These are phyloP conservation scores for Tricholoma sp. DNA, from an alignment of 768 basidiomycete species.

Conservation along the genomic window DNA sequence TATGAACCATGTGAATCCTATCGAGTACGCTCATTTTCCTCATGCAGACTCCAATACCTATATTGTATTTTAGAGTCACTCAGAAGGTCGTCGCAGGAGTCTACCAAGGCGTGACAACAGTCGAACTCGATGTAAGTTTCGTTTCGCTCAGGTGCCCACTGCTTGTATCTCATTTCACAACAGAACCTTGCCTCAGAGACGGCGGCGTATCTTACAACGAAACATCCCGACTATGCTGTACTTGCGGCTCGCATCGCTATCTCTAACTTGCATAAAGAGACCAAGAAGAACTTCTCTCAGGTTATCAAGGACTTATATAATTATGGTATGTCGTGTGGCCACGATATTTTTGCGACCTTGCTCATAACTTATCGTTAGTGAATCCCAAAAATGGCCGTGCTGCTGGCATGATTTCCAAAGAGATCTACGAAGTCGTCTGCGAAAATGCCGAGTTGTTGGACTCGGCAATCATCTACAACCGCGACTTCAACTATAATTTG, in stretches of 20 bases:
- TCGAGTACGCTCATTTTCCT: constrained; percentile 55
- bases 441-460: constrained; percentile 80
- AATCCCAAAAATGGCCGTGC: constrained; percentile 91
- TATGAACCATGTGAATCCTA: constrained; percentile 84
- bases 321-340: constrained; percentile 53
- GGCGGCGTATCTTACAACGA: constrained; percentile 94
- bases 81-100: constrained; percentile 93
- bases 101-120: constrained; percentile 94
- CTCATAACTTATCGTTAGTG: constrained; percentile 37
- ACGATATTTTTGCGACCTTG: neutral
- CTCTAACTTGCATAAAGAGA: constrained; percentile 98
- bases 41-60: neutral
- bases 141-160: neutral
- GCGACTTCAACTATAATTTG: constrained; percentile 98
- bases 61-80: constrained; percentile 51
- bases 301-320: constrained; percentile 89
- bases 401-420: constrained; percentile 88
- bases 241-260: constrained; percentile 98
- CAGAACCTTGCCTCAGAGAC: constrained; percentile 97
- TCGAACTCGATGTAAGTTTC: constrained; percentile 84
- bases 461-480: constrained; percentile 95
- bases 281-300: constrained; percentile 92
- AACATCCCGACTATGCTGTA: constrained; percentile 96
- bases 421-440: constrained; percentile 77
- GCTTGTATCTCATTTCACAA: neutral